Evolutionary conservation across 2,329 filamentous ascomycete genomes (phyloP), one percentile per base, ranked within the genome.

Genomic region (Alternaria longipes): DNA sequence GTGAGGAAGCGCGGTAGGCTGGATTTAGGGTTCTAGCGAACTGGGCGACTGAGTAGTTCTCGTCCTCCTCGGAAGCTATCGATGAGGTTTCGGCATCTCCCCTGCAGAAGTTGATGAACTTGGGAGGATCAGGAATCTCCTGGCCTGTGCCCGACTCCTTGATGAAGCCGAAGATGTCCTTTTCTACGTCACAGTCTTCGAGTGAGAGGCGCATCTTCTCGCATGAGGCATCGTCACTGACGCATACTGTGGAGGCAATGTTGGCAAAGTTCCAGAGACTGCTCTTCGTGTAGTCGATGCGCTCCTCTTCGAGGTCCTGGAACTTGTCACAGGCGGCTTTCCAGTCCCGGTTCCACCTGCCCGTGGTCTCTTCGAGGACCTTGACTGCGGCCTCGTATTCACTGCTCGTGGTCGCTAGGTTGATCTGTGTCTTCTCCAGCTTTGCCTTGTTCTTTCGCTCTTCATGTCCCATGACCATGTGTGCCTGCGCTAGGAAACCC

Each of bases 391-490:
- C 88, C 79, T 99, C 94, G 76, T 99, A 99, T 72, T 98, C 95
- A 45, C 89, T 90, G 80, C 96, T 98, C 62, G 94, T 94, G 8
- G 90, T 89, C 0, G 94, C 94, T 60, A 99, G 86, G 73, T 94
- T 96, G 71, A 97, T 95, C 78, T 99, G 95, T 1, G 95, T 98
- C 86, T 99, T 99, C 80, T 99, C 95, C 44, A 99, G 86, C 81
- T 97, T 98, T 22, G 94, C 94, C 82, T 99, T 99, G 80, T 99
- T 99, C 82, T 97, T 97, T 28, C 95, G 89, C 82, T 99, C 95
- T 78, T 99, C 95, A 72, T 99, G 95, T 14, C 95, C 95, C 95
- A 99, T 99, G 59, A 99, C 95, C 95, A 99, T 99, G 78, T 99
- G 96, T 9, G 95, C 95, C 80, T 99, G 95, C 4, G 96, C 95